Evolutionary conservation across 139 green algal genomes (phyloP).

Genomic region (Marvania coccoides): DNA sequence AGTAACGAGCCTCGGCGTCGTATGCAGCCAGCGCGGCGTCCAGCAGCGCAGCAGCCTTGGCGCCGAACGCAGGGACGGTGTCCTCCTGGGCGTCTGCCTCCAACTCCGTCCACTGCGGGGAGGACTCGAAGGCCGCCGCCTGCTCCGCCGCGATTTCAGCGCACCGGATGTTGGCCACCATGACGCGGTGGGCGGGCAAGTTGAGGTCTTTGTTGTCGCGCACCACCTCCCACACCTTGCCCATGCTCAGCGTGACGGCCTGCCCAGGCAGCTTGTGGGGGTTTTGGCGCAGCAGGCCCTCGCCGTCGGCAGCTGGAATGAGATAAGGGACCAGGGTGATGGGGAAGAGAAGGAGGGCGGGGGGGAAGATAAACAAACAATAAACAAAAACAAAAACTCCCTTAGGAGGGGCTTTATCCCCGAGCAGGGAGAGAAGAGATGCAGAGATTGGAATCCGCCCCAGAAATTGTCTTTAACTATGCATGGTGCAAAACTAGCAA

Average conservation of each 20-base stretch:
- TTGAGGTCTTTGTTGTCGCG: conserved; percentile 93
- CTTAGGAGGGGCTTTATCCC: no score
- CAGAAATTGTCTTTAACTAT: no score
- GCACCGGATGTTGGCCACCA: conserved; percentile 96
- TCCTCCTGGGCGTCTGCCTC: conserved; percentile 16
- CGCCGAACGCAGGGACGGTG: conserved; percentile 60
- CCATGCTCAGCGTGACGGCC: conserved; percentile 66
- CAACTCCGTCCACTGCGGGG: conserved; percentile 55
- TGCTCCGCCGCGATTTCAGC: conserved; percentile 73
- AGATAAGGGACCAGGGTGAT: not conserved
- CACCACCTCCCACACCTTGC: conserved; percentile 87
- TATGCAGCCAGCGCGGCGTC: conserved; percentile 49
- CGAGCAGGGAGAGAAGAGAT: no score
- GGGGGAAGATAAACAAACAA: not conserved
- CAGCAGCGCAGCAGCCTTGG: conserved; percentile 30
- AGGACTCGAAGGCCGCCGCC: conserved; percentile 42
- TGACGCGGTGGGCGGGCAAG: conserved; percentile 95
- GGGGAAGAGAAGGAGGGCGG: not conserved
- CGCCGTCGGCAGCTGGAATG: conserved; percentile 11
- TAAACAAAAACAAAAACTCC: not conserved
- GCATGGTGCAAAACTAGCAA: no score
- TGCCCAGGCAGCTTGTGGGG: conserved; percentile 50
- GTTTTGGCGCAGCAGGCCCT: conserved; percentile 42
- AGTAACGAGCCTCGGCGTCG: conserved; percentile 83
- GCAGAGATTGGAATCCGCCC: no score